phyloP scores from a whole-genome alignment of 345 rosid genomes.

The Citropsis articulata region DNA sequence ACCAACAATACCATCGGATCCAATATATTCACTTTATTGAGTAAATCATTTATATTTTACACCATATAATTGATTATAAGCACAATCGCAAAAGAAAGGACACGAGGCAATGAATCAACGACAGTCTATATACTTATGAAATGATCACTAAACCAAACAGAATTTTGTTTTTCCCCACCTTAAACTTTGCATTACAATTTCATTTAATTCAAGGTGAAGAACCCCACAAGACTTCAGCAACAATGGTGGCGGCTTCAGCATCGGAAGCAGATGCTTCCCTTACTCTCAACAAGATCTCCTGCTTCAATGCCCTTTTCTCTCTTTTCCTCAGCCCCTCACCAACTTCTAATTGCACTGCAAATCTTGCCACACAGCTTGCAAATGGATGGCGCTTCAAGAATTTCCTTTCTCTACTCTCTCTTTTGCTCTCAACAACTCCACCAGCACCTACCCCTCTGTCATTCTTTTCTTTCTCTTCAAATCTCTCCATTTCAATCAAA shows the following conservation, averaged over 20 bases:
- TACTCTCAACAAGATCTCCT: constrained; percentile 41
- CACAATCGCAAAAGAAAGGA: not conserved
- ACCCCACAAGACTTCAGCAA: constrained; percentile 78
- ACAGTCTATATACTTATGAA: not conserved
- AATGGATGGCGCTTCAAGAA: constrained; percentile 53
- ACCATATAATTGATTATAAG: not conserved
- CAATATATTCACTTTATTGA: constrained; percentile 4
- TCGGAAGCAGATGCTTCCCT: constrained; percentile 45
- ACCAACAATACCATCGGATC: not conserved
- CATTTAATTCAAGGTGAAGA: constrained; percentile 59
- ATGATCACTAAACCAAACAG: not conserved
- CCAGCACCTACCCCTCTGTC: not conserved
- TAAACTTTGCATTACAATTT: too few relatives aligned
- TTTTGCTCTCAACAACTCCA: constrained; percentile 13
- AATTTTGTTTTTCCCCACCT: too few relatives aligned
- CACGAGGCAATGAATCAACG: not conserved
- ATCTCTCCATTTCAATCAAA: constrained; percentile 45
- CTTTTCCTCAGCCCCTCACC: constrained; percentile 74
- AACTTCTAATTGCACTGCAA: constrained; percentile 69
- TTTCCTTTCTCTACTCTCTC: constrained; percentile 20
- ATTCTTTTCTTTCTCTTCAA: constrained; percentile 8
- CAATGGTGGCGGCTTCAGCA: constrained; percentile 64
- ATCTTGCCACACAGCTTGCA: constrained; percentile 67
- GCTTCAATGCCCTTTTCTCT: constrained; percentile 64
- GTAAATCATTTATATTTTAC: constrained; percentile 1